These are phyloP conservation scores for Paracamarosporium sp. DNA, from an alignment of 2,329 filamentous ascomycete species.

Conservation along the genomic window DNA sequence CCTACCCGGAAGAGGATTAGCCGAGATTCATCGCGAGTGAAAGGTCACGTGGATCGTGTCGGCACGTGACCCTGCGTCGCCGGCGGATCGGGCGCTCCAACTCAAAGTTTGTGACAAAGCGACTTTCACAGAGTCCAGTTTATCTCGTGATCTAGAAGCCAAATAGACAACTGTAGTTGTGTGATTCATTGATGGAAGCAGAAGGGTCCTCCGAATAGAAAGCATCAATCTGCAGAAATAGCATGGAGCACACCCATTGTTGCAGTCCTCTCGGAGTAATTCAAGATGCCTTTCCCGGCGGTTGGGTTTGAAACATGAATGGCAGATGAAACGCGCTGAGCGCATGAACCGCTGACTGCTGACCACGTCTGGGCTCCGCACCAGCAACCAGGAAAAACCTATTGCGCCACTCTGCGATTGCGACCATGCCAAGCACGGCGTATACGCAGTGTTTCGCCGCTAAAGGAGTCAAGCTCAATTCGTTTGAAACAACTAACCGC, in stretches of 20 bases:
- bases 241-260: no score
- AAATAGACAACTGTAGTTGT: no score
- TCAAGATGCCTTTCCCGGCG: background rate
- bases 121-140: no score
- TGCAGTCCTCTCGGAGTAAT: background rate
- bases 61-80: slow-evolving; percentile 7
- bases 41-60: no score
- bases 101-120: no score
- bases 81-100: no score
- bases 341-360: background rate
- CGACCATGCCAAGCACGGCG: background rate
- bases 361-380: background rate
- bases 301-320: background rate
- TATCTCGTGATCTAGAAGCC: no score
- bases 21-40: background rate
- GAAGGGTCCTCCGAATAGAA: no score
- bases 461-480: background rate
- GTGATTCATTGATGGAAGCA: no score
- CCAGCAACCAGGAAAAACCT: background rate
- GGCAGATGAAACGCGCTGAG: background rate
- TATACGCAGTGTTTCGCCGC: background rate
- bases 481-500: background rate
- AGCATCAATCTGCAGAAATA: no score
- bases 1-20: background rate
- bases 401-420: background rate